Evolutionary conservation across 192 early-diverging fungal genomes (phyloP).

Genomic region (Kappamyces sp.): DNA sequence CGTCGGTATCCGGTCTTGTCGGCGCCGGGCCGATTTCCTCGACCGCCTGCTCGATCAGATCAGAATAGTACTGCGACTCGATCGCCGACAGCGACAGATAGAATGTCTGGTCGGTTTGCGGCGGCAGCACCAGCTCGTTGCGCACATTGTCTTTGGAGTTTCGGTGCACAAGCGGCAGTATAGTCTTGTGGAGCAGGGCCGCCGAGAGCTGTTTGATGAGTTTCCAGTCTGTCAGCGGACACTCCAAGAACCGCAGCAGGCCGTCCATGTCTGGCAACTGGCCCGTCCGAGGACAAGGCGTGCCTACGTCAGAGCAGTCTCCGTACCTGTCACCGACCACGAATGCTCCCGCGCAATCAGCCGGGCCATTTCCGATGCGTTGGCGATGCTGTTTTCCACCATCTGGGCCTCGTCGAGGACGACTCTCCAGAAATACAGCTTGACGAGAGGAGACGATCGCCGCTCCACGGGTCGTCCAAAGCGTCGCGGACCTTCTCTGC

Average conservation of each 20-base stretch:
- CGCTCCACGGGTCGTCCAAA: slow-evolving; percentile 30
- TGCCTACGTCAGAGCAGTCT: slow-evolving; percentile 26
- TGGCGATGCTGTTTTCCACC: slow-evolving; percentile 38
- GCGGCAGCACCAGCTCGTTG: slow-evolving; percentile 50
- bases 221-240: slow-evolving; percentile 17
- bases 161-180: slow-evolving; percentile 44
- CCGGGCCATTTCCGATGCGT: slow-evolving; percentile 46
- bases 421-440: slow-evolving; percentile 54
- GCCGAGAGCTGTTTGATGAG: slow-evolving; percentile 19
- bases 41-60: slow-evolving; percentile 42
- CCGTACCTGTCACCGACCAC: slow-evolving; percentile 66
- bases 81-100: slow-evolving; percentile 46
- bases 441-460: slow-evolving; percentile 38
- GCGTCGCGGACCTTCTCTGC: slow-evolving; percentile 34
- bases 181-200: background rate
- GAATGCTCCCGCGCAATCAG: slow-evolving; percentile 49
- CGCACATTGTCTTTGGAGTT: slow-evolving; percentile 49
- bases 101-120: slow-evolving; percentile 41
- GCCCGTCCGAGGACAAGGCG: background rate
- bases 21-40: slow-evolving; percentile 31
- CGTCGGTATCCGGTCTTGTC: slow-evolving; percentile 6
- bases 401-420: slow-evolving; percentile 66
- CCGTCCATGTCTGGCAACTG: slow-evolving; percentile 47
- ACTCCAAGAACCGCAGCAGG: slow-evolving; percentile 43
- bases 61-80: slow-evolving; percentile 55